phyloP scores from a whole-genome alignment of 495 filamentous ascomycete genomes.

The Neurospora sp. region DNA sequence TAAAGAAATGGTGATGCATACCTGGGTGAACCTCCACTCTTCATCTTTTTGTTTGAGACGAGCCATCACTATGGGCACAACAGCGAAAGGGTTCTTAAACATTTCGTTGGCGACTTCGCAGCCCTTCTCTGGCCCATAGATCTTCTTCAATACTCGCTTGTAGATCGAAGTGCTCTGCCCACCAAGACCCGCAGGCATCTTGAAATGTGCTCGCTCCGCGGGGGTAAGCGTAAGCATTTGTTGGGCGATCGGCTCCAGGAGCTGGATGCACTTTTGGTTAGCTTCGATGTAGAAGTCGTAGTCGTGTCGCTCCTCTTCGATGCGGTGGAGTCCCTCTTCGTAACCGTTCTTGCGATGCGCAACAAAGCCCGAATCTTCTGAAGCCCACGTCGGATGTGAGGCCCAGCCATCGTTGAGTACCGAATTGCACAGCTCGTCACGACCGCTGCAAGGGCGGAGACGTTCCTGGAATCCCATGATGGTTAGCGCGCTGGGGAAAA shows the following conservation, averaged over 20 bases:
- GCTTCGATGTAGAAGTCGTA: constrained; percentile 98
- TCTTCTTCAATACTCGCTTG: constrained; percentile 92
- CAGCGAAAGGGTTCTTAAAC: constrained; percentile 67
- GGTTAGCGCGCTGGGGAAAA: neutral
- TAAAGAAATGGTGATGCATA: neutral
- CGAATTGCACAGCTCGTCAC: constrained; percentile 82
- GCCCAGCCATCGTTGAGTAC: constrained; percentile 98
- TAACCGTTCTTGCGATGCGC: constrained; percentile 92
- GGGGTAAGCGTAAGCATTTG: constrained; percentile 67
- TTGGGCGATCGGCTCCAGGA: constrained; percentile 87
- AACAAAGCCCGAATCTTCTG: constrained; percentile 95
- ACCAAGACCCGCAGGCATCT: constrained; percentile 72
- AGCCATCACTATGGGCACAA: constrained; percentile 76
- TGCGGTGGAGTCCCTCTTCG: constrained; percentile 87
- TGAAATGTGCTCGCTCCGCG: constrained; percentile 60
- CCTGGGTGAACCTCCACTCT: constrained; percentile 88
- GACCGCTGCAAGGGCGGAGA: constrained; percentile 78
- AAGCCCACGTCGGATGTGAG: constrained; percentile 97
- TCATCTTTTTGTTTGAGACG: constrained; percentile 89
- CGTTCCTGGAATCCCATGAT: constrained; percentile 45
- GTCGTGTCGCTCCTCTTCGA: constrained; percentile 97
- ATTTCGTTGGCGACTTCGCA: constrained; percentile 72
- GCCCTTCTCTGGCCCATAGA: constrained; percentile 83
- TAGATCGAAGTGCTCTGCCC: constrained; percentile 94
- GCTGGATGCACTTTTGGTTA: constrained; percentile 82